Evolutionary conservation across 805 yeast species (phyloP).

Genomic region (Starmerella lactis-condensi): DNA sequence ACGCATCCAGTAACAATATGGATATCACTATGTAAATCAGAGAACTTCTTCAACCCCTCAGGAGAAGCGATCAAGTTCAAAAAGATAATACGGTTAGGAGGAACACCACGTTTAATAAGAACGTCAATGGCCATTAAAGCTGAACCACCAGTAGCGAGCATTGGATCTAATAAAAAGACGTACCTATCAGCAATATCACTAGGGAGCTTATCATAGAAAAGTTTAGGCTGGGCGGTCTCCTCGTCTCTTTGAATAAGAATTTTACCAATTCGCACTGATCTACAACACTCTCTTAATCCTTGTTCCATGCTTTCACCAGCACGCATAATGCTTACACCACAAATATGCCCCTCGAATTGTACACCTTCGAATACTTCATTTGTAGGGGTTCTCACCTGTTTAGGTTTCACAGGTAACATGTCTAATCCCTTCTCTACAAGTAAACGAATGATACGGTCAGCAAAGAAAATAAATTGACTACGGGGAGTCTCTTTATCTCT

Average conservation of each 20-base stretch:
- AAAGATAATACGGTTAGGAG: constrained; percentile 70
- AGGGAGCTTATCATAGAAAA: constrained; percentile 87
- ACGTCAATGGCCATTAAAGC: constrained; percentile 96
- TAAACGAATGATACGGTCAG: constrained; percentile 84
- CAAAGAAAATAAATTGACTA: constrained; percentile 84
- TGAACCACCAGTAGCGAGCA: constrained; percentile 97
- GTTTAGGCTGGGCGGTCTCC: constrained; percentile 83
- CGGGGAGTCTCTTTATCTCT: constrained; percentile 65
- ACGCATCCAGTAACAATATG: constrained; percentile 86
- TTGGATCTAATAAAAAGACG: constrained; percentile 84
- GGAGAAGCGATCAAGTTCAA: constrained; percentile 85
- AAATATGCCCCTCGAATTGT: constrained; percentile 72
- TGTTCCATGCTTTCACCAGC: constrained; percentile 99
- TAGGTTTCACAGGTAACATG: constrained; percentile 69
- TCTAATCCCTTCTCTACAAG: constrained; percentile 91
- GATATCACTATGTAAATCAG: constrained; percentile 60
- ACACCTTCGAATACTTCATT: constrained; percentile 57
- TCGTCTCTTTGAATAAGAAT: constrained; percentile 94
- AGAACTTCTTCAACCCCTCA: constrained; percentile 73
- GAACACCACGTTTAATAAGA: constrained; percentile 67
- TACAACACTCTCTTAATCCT: constrained; percentile 91
- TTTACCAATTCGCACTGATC: constrained; percentile 91
- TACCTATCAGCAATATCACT: constrained; percentile 75
- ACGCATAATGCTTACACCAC: constrained; percentile 94
- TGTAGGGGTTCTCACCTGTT: constrained; percentile 56